Base-by-base conservation (phyloP, 2,329 filamentous ascomycete genomes). In the Calonectria henricotiae region DNA sequence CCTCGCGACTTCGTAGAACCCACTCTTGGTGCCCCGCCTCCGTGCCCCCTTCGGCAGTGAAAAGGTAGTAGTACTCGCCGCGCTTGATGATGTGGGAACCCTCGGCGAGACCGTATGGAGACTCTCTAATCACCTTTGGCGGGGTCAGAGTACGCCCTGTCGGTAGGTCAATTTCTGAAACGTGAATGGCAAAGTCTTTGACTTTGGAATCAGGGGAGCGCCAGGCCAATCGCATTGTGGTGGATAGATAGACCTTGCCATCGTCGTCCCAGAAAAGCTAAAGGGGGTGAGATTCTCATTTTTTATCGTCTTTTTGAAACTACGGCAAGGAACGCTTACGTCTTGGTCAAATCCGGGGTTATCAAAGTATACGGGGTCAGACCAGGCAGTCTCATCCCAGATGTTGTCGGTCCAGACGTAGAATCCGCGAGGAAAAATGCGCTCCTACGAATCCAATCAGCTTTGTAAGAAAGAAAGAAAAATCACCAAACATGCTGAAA, bases 311-410 rank as follows among this genome's bases (percentile, higher is more conserved):
- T 30, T 30, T 30, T 27, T 5, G 4, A 44, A 27, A 17, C 12
- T 25, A 2, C 5, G 23, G 35, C 11, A 8, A 7, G 1, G 7
- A 1, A 3, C 1, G 7, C 67, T 64, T 41, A 77, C 75, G 37
- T 88, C 86, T 76, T 88, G 87, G 70, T 89, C 86, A 65, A 88
- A 88, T 1, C 86, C 86, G 1, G 85, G 82, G 49, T 87, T 85
- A 63, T 89, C 87, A 71, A 89, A 88, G 70, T 85, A 88, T 0
- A 87, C 78, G 0, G 87, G 87, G 54, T 89, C 86, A 5, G 85
- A 87, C 87, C 87, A 89, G 4, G 83, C 80, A 7, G 71, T 77
- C 0, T 85, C 82, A 49, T 88, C 83, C 84, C 84, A 87, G n/a
- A 89, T 88, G 67, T 89, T 82, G 12, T 83, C 81, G 0, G 86